Evolutionary conservation across 345 rosid genomes (phyloP), one percentile per base, ranked within the genome.

Genomic region (Noccaea caerulescens): DNA sequence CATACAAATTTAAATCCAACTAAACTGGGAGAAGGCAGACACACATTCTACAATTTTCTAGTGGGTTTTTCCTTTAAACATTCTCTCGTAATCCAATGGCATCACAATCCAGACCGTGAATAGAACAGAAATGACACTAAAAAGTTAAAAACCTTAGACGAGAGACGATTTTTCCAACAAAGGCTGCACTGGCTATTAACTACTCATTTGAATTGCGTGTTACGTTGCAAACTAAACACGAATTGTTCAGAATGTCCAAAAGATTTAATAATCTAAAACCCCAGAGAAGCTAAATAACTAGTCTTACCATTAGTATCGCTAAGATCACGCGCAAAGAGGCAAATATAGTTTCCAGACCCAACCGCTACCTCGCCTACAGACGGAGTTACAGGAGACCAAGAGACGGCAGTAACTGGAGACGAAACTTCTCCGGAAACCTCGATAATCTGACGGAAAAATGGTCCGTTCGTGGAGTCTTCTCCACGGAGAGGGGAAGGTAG

Each of bases 321-420:
- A 4, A 78, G 77, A 77, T 84, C 85, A 63, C 75, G 87, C 12
- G 80, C 61, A 63, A 85, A 77, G 72, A 90, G 63, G 78, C 12
- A 82, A 37, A 93, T 70, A 56, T 53, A 79, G 80, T 83, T 80
- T 58, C 71, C 89, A 5, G 88, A 82, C 55, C 92, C 87, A 41
- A 87, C 97, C 7, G 97, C 97, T 34, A 93, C 86, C 75, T 87
- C 91, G 50, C 98, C 98, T 5, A 79, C 25, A 3, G 96, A 90
- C 36, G 95, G 95, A 27, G 76, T 80, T 10, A 66, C 90, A 6
- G 84, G 85, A 63, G 97, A 93, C 93, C 96, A 93, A 3, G 88
- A 84, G 50, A 93, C 93, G 42, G 97, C 82, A 55, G 80, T 55
- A 5, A 87, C 88, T 4, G 83, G 80, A 8, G 79, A 81, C 2